Base-by-base conservation (phyloP, 2,329 filamentous ascomycete genomes). In the Fusarium veterinarium region DNA sequence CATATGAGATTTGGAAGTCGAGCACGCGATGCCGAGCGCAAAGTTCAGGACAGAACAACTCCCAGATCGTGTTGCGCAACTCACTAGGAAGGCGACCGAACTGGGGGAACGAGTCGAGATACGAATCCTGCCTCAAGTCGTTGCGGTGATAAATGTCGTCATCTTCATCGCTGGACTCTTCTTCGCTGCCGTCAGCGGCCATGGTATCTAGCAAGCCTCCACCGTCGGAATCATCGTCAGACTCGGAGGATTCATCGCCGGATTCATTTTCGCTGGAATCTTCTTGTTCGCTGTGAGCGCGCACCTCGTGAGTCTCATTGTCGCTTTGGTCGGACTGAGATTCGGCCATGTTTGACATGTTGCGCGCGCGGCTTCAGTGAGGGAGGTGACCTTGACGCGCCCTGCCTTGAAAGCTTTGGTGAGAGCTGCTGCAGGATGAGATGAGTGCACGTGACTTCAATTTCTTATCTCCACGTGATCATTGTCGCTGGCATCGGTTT, bases 41-140 rank as follows among this genome's bases (percentile, higher is more conserved):
- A 7, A 82, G 57, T 35, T 81, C 80, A 0, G 79, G 79, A 33
- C 80, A 82, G 68, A 80, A 80, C 20, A 70, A 52, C 53, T 77
- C 73, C 80, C 80, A 82, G 41, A 82, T 73, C 20, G 72, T 73
- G 37, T 78, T 73, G 42, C 79, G 79, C 23, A 82, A 61, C 52
- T 82, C 80, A 19, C 71, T 64, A 6, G 80, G 80, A 3, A 82
- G 74, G 11, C 60, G 57, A 28, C 67, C 69, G 38, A 82, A 81
- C 41, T 77, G 70, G 2, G 76, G 74, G 2, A 81, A 81, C 8
- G 52, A 37, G 1, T 59, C 45, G 5, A 40, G 44, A 11, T 30
- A 23, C 1, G 52, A n/a, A 0, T 40, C 33, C n/a, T 30, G 30
- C 10, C 37, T 60, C 6, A 66, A 13, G 8, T 35, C 33, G 5